A percentile compares a stretch with the other conserved stretches of the same genome.
Evolutionary conservation across 352 stramenopile genomes (phyloP).

Genomic region (Thalassiosira mediterranea): DNA sequence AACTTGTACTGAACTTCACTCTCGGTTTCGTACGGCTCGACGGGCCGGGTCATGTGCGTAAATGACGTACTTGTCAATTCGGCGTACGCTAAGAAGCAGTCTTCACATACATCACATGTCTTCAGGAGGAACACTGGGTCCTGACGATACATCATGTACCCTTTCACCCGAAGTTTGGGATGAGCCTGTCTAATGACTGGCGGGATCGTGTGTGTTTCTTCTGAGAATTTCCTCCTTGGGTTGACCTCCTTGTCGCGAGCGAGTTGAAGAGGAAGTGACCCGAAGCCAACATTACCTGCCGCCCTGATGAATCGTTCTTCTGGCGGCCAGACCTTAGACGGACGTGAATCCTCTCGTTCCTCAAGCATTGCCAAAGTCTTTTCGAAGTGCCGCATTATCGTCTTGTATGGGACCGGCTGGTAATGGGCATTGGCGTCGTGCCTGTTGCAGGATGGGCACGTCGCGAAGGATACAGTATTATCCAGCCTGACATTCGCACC

Average conservation of each 20-base stretch:
- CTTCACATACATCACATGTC: slow-evolving; percentile 89
- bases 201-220: slow-evolving; percentile 87
- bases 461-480: slow-evolving; percentile 36
- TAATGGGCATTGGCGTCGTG: slow-evolving; percentile 83
- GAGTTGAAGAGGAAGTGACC: slow-evolving; percentile 60
- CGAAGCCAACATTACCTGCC: slow-evolving; percentile 92
- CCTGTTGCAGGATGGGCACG: slow-evolving; percentile 88
- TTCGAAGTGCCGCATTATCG: slow-evolving; percentile 92
- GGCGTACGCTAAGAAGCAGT: slow-evolving; percentile 92
- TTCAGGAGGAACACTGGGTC: slow-evolving; percentile 96
- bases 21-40: slow-evolving; percentile 27
- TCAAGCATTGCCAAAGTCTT: slow-evolving; percentile 83
- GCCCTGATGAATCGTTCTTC: slow-evolving; percentile 88
- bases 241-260: slow-evolving; percentile 25
- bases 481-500: slow-evolving; percentile 35
- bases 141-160: slow-evolving; percentile 88
- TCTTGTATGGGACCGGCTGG: slow-evolving; percentile 91
- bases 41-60: slow-evolving; percentile 34
- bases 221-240: slow-evolving; percentile 52
- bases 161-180: slow-evolving; percentile 85
- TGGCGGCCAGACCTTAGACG: slow-evolving; percentile 87
- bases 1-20: slow-evolving; percentile 22
- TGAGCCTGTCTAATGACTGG: slow-evolving; percentile 92
- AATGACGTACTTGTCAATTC: slow-evolving; percentile 75
- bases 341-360: slow-evolving; percentile 45